These are phyloP conservation scores for Coelastrella sp. DNA, from an alignment of 139 green algal species.

Conservation along the genomic window DNA sequence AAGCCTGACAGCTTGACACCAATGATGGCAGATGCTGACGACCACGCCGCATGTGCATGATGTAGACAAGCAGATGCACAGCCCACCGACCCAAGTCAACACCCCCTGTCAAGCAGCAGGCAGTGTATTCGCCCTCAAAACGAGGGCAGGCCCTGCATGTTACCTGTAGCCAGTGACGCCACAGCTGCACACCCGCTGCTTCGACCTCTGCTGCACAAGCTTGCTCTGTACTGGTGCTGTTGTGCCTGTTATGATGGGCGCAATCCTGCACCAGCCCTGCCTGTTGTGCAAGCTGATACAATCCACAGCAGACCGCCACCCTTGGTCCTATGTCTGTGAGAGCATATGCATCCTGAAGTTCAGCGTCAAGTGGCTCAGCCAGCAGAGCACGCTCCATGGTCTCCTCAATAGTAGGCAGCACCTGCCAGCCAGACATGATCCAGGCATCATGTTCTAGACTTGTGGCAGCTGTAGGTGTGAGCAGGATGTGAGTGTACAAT, in stretches of 20 bases:
- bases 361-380: slow-evolving; percentile 22
- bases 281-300: slow-evolving; percentile 47
- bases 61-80: no score
- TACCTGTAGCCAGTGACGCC: slow-evolving; percentile 21
- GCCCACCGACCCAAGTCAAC: not conserved
- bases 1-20: no score
- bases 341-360: slow-evolving; percentile 15
- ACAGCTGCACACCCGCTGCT: slow-evolving; percentile 28
- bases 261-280: slow-evolving; percentile 32
- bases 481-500: not conserved
- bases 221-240: not conserved
- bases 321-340: slow-evolving; percentile 58
- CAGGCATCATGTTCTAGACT: no score
- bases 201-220: not conserved
- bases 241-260: not conserved
- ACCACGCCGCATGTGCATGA: no score
- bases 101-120: not conserved
- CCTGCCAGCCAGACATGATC: not conserved
- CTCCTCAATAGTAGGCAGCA: not conserved
- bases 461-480: not conserved
- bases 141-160: not conserved
- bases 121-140: not conserved
- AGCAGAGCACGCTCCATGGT: slow-evolving; percentile 36
- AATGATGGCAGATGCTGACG: no score
- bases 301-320: slow-evolving; percentile 53